Conservation (phyloP, 768 basidiomycete species). For the Mycena pura region DNA sequence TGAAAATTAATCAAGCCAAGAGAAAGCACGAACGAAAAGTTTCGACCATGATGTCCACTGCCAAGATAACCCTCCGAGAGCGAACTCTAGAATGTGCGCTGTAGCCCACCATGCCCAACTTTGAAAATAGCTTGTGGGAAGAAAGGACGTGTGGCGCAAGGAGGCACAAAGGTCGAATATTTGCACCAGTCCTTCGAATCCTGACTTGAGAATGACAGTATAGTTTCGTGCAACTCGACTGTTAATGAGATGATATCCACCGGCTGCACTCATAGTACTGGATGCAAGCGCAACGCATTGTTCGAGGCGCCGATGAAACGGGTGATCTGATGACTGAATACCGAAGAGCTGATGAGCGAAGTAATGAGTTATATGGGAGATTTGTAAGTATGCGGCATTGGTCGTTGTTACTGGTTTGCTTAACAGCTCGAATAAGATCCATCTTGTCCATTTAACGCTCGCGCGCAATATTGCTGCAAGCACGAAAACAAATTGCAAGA, state of each 20-base stretch:
- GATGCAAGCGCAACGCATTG: constrained; percentile 2
- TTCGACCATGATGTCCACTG: constrained; percentile 4
- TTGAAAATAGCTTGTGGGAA: constrained; percentile 6
- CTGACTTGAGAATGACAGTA: constrained; percentile 8
- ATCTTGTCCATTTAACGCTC: not conserved
- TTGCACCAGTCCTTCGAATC: not conserved
- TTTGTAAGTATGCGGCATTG: not conserved
- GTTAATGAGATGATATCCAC: constrained; percentile 18
- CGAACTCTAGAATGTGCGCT: constrained; percentile 9
- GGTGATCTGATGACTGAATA: not conserved
- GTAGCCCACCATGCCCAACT: constrained; percentile 9
- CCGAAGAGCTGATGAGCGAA: constrained; percentile 12
- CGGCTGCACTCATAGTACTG: constrained; percentile 2
- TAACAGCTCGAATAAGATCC: not conserved
- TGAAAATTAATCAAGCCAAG: not conserved
- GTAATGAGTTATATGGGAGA: not conserved
- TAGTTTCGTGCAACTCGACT: constrained; percentile 21
- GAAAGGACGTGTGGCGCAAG: not conserved
- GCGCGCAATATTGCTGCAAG: not conserved
- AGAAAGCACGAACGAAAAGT: constrained; percentile 2
- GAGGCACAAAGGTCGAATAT: not conserved
- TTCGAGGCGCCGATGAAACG: constrained; percentile 2
- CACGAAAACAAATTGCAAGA: constrained; percentile 10
- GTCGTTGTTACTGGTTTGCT: not conserved
- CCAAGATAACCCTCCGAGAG: constrained; percentile 16